A percentile compares a stretch with the other conserved stretches of the same genome.
phyloP scores from a whole-genome alignment of 2,329 filamentous ascomycete genomes.

The Didymella keratinophila region DNA sequence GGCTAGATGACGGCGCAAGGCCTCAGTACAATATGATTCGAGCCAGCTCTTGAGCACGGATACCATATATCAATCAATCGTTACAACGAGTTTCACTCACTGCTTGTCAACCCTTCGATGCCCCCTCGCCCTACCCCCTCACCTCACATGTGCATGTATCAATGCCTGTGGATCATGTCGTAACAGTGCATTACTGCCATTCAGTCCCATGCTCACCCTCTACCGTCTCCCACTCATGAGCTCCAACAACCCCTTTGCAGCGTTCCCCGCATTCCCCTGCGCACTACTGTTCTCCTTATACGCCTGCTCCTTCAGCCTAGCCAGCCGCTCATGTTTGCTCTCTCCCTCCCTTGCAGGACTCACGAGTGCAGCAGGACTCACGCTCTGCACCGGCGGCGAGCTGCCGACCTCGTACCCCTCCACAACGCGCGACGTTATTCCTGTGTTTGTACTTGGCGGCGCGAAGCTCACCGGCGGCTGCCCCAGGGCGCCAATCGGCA shows the following conservation, averaged over 20 bases:
- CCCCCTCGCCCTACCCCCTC: no score
- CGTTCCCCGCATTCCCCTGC: constrained; percentile 54
- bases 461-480: constrained; percentile 52
- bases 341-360: constrained; percentile 17
- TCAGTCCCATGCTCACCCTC: not conserved
- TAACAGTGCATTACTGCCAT: constrained; percentile 14
- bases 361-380: constrained; percentile 10
- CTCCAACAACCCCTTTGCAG: constrained; percentile 62
- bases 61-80: constrained; percentile 14
- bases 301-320: constrained; percentile 39
- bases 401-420: constrained; percentile 40
- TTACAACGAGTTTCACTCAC: constrained; percentile 1
- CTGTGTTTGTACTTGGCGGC: constrained; percentile 31
- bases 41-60: constrained; percentile 2
- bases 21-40: constrained; percentile 2
- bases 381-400: constrained; percentile 33
- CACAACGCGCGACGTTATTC: constrained; percentile 46
- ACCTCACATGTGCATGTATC: constrained; percentile 5
- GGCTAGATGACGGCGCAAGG: constrained; percentile 9
- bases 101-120: no score
- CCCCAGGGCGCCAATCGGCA: constrained; percentile 42
- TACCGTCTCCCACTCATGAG: constrained; percentile 49
- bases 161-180: constrained; percentile 2
- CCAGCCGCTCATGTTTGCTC: constrained; percentile 33
- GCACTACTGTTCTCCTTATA: constrained; percentile 53